phyloP scores from a whole-genome alignment of 208 protist genomes.

The Acanthamoeba healyi region DNA sequence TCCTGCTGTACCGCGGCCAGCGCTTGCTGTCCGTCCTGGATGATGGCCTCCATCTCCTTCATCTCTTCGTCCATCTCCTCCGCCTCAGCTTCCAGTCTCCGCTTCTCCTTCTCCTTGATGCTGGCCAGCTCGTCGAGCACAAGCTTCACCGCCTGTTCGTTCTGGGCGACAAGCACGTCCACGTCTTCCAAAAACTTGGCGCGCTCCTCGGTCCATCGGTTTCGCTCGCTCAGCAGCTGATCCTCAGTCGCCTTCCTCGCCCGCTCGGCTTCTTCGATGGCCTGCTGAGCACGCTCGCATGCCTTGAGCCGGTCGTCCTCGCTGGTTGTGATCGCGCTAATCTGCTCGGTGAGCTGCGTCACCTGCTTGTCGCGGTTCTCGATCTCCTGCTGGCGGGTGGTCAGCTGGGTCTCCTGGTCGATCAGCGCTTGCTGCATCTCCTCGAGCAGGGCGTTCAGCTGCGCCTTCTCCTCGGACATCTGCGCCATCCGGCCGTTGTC shows the following conservation, averaged over 20 bases:
- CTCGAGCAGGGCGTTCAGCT: slow-evolving; percentile 23
- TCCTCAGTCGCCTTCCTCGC: not conserved
- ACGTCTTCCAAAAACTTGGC: slow-evolving; percentile 41
- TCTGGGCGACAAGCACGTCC: not conserved
- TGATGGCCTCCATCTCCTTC: not conserved
- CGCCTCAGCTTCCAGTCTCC: not conserved
- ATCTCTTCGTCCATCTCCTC: slow-evolving; percentile 3
- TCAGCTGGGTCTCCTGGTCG: slow-evolving; percentile 20
- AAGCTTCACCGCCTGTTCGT: not conserved
- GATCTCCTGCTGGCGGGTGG: not conserved
- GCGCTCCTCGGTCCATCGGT: not conserved
- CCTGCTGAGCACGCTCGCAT: not conserved
- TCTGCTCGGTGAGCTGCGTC: not conserved
- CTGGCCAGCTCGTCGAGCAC: slow-evolving; percentile 9
- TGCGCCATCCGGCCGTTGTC: not conserved
- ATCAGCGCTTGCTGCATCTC: slow-evolving; percentile 37
- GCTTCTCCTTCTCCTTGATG: not conserved
- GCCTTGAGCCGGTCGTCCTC: not conserved
- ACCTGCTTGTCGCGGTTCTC: slow-evolving; percentile 34
- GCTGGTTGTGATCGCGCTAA: not conserved
- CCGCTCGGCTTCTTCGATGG: not conserved
- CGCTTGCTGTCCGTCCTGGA: not conserved
- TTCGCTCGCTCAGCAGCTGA: slow-evolving; percentile 3
- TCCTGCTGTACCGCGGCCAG: not conserved
- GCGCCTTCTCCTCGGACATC: not conserved